Conservation (phyloP, 768 basidiomycete genomes). For the Boletus barrowsii region DNA sequence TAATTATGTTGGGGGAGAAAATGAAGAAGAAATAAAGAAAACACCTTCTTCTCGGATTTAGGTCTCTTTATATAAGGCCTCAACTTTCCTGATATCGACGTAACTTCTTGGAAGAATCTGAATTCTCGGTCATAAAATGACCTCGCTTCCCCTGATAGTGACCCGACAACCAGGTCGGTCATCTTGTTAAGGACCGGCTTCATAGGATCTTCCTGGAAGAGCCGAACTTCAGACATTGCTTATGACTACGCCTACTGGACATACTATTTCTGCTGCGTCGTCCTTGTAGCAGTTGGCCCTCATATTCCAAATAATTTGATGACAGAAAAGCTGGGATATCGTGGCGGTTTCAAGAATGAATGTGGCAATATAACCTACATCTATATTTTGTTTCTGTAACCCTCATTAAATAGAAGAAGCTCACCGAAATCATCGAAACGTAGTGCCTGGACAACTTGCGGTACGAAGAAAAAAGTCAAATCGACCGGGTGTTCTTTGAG, state of each 20-base stretch:
- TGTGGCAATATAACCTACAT: constrained; percentile 81
- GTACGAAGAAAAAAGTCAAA: constrained; percentile 97
- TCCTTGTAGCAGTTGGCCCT: constrained; percentile 97
- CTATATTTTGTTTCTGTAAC: background rate
- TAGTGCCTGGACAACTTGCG: constrained; percentile 95
- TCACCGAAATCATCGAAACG: constrained; percentile 85
- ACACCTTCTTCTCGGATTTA: constrained; percentile 94
- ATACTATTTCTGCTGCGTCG: constrained; percentile 79
- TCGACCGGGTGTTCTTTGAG: constrained; percentile 93
- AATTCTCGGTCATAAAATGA: constrained; percentile 95
- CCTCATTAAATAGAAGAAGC: constrained; percentile 12
- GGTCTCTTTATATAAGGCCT: constrained; percentile 94
- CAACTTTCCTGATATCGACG: constrained; percentile 96
- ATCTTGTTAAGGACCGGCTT: constrained; percentile 92
- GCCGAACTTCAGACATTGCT: background rate
- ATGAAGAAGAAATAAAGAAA: background rate
- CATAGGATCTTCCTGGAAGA: constrained; percentile 82
- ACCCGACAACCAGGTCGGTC: constrained; percentile 73
- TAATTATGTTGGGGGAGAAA: background rate
- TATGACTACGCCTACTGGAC: constrained; percentile 22
- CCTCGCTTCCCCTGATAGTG: constrained; percentile 85
- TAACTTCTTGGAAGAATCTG: constrained; percentile 92
- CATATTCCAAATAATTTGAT: constrained; percentile 99
- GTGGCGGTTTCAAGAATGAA: constrained; percentile 98
- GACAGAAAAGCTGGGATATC: constrained; percentile 96